Percentiles rank a stretch among this genome's conserved stretches.
Conservation (phyloP, 139 green algal genomes). For the Astrephomene gubernaculifera region DNA sequence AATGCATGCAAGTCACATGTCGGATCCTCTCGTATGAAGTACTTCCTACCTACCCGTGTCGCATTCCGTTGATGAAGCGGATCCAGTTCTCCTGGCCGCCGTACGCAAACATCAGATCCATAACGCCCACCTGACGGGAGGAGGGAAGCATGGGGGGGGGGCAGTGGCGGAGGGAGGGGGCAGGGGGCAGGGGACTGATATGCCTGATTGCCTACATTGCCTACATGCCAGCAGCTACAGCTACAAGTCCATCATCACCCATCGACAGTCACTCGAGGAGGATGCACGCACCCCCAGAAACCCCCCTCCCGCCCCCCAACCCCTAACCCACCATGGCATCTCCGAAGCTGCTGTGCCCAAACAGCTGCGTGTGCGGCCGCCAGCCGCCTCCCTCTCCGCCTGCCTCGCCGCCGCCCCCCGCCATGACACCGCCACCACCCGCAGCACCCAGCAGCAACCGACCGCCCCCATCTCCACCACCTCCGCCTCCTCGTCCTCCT, state of each 20-base stretch:
- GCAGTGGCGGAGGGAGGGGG: not conserved
- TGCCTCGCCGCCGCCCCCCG: not conserved
- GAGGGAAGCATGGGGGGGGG: not conserved
- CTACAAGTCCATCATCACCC: too few relatives aligned
- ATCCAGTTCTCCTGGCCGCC: slow-evolving; percentile 45
- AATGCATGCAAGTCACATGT: too few relatives aligned
- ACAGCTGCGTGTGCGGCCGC: slow-evolving; percentile 10
- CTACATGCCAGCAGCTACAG: too few relatives aligned
- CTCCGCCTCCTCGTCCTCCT: not conserved
- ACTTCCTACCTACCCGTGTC: slow-evolving; percentile 21
- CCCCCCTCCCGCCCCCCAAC: not conserved
- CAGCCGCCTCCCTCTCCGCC: not conserved
- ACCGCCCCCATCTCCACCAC: not conserved
- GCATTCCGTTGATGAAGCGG: slow-evolving; percentile 33
- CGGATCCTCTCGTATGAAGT: too few relatives aligned
- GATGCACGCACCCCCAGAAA: too few relatives aligned
- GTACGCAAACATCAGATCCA: slow-evolving; percentile 40
- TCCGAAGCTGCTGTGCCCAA: not conserved
- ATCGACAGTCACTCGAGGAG: too few relatives aligned
- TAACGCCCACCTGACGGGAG: slow-evolving; percentile 20
- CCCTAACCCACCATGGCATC: slow-evolving; percentile 16
- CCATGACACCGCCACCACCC: not conserved
- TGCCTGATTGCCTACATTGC: too few relatives aligned
- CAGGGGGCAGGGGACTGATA: too few relatives aligned
- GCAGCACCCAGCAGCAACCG: not conserved